Percentiles rank a stretch among this genome's conserved stretches.
These are phyloP conservation scores for Heterobasidion occidentale DNA, from an alignment of 1,284 basidiomycete species.

Conservation along the genomic window DNA sequence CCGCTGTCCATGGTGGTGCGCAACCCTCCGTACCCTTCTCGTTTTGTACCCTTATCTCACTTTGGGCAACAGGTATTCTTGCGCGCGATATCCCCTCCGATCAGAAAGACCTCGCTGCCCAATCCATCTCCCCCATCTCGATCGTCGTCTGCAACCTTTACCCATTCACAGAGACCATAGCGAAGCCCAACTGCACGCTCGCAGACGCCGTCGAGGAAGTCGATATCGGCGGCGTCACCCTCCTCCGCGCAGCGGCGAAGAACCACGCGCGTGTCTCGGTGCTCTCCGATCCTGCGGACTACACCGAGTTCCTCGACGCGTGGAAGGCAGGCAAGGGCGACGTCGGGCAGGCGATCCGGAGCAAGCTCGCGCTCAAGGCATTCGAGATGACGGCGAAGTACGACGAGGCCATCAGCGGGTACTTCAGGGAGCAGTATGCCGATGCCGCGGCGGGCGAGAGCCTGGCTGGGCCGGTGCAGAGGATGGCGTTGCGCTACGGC, in stretches of 20 bases:
- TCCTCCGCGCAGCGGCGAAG: constrained; percentile 96
- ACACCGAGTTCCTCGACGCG: constrained; percentile 73
- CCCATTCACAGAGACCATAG: constrained; percentile 91
- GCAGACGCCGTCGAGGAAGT: constrained; percentile 96
- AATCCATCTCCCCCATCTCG: constrained; percentile 84
- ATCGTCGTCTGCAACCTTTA: constrained; percentile 99
- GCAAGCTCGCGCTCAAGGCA: constrained; percentile 90
- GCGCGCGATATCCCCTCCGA: constrained; percentile 85
- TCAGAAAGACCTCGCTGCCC: constrained; percentile 72
- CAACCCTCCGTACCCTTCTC: not conserved
- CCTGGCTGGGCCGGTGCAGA: constrained; percentile 68
- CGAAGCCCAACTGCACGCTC: constrained; percentile 84
- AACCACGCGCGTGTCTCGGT: constrained; percentile 94
- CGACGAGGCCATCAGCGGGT: constrained; percentile 92
- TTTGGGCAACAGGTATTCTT: constrained; percentile 62
- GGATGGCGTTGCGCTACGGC: constrained; percentile 88
- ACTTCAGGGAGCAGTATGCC: constrained; percentile 96
- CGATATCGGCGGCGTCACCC: constrained; percentile 97
- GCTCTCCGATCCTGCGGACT: constrained; percentile 93
- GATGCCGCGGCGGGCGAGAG: constrained; percentile 53
- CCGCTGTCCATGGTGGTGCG: constrained; percentile 93
- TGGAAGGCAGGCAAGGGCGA: constrained; percentile 65
- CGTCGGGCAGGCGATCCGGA: constrained; percentile 65
- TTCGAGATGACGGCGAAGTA: constrained; percentile 96
- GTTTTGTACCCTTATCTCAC: not conserved